These are phyloP conservation scores for Ogataea paradorogensis DNA, from an alignment of 805 yeast genomes.

Conservation along the genomic window DNA sequence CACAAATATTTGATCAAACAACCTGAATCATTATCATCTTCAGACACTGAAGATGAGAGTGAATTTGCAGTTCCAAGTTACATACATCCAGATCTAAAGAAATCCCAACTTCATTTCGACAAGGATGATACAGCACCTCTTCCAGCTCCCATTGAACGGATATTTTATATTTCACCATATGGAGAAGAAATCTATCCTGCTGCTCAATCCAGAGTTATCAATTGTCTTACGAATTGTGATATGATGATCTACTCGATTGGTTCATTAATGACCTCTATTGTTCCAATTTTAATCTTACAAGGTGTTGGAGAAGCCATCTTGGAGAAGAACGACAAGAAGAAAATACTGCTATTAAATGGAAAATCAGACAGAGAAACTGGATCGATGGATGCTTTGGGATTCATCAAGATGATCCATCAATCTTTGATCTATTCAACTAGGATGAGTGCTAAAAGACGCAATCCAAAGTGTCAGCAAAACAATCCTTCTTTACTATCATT, in stretches of 20 bases:
- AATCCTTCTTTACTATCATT: conserved; percentile 39
- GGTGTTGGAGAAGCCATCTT: conserved; percentile 68
- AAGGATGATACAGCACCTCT: conserved; percentile 60
- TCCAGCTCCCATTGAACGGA: conserved; percentile 68
- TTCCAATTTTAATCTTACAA: conserved; percentile 71
- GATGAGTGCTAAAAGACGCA: conserved; percentile 14
- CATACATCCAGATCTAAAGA: conserved; percentile 72
- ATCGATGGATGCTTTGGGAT: conserved; percentile 60
- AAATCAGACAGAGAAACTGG: conserved; percentile 75
- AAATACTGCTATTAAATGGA: conserved; percentile 71
- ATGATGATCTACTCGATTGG: conserved; percentile 78
- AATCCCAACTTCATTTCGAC: conserved; percentile 71
- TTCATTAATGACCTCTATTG: conserved; percentile 79
- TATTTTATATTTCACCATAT: conserved; percentile 80
- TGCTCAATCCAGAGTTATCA: conserved; percentile 61
- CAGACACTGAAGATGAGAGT: conserved; percentile 25
- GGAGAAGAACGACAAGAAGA: conserved; percentile 27
- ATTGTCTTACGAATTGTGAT: conserved; percentile 48
- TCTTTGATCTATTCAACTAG: conserved; percentile 54
- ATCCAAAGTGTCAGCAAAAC: conserved; percentile 12
- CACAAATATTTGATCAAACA: conserved; percentile 1
- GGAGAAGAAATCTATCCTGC: conserved; percentile 82
- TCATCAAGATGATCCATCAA: conserved; percentile 51
- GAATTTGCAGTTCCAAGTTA: conserved; percentile 67
- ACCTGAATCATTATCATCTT: neutral